Conservation (phyloP, 768 basidiomycete species). For the Collybiopsis luxurians region DNA sequence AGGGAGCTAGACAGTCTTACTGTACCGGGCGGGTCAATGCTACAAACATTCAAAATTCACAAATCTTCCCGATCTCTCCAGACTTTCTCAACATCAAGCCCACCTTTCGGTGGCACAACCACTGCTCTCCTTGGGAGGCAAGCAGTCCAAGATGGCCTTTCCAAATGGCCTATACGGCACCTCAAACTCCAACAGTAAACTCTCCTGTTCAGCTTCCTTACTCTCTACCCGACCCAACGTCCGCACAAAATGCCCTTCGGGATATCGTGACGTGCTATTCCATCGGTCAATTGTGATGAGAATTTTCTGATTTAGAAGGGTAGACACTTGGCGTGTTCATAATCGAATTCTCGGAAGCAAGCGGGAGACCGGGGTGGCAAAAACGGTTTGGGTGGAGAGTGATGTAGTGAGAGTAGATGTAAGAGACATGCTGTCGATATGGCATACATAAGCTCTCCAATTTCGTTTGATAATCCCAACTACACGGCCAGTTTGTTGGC, state of each 20-base stretch:
- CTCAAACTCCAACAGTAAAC: slow-evolving; percentile 89
- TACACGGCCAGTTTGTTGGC: slow-evolving; percentile 88
- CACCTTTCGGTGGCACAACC: slow-evolving; percentile 82
- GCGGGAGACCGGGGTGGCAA: slow-evolving; percentile 90
- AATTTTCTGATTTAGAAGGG: slow-evolving; percentile 89
- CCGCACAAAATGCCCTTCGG: slow-evolving; percentile 96
- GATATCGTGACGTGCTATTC: slow-evolving; percentile 85
- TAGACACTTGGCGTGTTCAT: slow-evolving; percentile 90
- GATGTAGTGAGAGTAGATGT: slow-evolving; percentile 77
- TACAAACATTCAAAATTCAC: slow-evolving; percentile 83
- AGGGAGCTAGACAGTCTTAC: not conserved
- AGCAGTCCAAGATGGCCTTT: slow-evolving; percentile 88
- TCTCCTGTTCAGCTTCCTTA: slow-evolving; percentile 96
- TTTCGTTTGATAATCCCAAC: slow-evolving; percentile 94
- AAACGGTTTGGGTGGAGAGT: slow-evolving; percentile 84
- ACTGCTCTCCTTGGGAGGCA: slow-evolving; percentile 88
- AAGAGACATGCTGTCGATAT: slow-evolving; percentile 88
- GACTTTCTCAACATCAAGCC: slow-evolving; percentile 29
- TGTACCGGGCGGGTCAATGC: slow-evolving; percentile 93
- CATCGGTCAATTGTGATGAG: slow-evolving; percentile 94
- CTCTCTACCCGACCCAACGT: slow-evolving; percentile 88
- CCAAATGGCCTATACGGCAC: slow-evolving; percentile 96
- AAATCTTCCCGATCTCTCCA: slow-evolving; percentile 92
- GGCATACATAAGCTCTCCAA: slow-evolving; percentile 97
- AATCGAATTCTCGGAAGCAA: slow-evolving; percentile 91